Evolutionary conservation across 805 yeast genomes (phyloP), one percentile per base, ranked within the genome.

Genomic region (Wickerhamiella brachini): DNA sequence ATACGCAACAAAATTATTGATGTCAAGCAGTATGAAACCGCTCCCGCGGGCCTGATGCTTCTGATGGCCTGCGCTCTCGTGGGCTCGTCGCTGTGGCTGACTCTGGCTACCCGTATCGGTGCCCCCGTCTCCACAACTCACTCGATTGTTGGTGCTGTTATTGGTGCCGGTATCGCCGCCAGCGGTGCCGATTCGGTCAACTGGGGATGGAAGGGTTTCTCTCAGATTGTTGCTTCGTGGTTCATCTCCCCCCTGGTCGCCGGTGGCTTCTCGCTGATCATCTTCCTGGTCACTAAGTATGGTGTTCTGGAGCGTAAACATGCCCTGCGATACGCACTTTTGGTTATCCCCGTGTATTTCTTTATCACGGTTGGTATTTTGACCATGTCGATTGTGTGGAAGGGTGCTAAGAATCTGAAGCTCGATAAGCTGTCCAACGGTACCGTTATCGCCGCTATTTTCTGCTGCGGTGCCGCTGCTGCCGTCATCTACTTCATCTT

Each of bases 121-220:
- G 74, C 80, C 76, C 89, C 89, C n/a, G 88, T 82, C 44, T 83
- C 89, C 18, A 81, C 89, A 17, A 83, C 90, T 10, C 89, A 83
- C 61, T 79, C 87, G 9, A 81, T 83, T 56, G 82, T 83, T 48
- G 89, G 89, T 60, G 88, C 79, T 43, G 73, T 80, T 42, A 80
- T 82, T 53, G 90, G 90, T 57, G 75, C 83, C 8, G 82, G 85
- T 54, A 75, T 83, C 58, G 90, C 88, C 43, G 79, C 87, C 39
- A 76, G 73, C 57, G 87, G 87, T 52, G 78, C 77, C 44, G 61
- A 67, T 6, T 71, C 77, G 54, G 75, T 83, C 49, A 68, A 63
- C 50, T 83, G 90, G 90, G 88, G 87, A 24, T 83, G 89, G 90
- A 49, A 57, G 15, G 53, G 51, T 1, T 81, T 83, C 53, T 60